Evolutionary conservation across 192 early-diverging fungal species (phyloP).

Genomic region (Hyaloraphidium curvatum): DNA sequence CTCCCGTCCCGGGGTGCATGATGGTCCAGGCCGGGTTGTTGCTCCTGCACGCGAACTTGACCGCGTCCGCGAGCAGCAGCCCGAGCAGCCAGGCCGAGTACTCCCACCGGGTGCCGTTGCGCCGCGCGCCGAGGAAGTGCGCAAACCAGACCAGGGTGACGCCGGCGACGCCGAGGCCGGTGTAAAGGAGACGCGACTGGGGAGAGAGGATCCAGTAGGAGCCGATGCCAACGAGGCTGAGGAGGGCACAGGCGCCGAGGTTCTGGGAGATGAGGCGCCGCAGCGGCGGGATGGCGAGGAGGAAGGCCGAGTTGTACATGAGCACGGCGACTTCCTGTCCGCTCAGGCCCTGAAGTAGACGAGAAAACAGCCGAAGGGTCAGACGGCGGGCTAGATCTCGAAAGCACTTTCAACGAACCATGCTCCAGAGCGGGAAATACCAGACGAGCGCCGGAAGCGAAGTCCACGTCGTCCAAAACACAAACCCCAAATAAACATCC

Average conservation of each 20-base stretch:
- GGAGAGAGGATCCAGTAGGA: constrained; percentile 39
- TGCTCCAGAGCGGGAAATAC: constrained; percentile 73
- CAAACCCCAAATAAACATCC: constrained; percentile 51
- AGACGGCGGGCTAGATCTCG: no score
- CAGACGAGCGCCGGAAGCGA: constrained; percentile 45
- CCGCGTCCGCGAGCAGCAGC: constrained; percentile 39
- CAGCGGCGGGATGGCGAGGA: constrained; percentile 34
- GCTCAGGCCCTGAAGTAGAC: no score
- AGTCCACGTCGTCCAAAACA: constrained; percentile 68
- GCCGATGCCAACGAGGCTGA: constrained; percentile 39
- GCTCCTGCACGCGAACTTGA: constrained; percentile 56
- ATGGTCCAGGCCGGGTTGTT: constrained; percentile 72
- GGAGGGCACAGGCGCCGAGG: constrained; percentile 29
- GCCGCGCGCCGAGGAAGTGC: no score
- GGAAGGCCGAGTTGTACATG: constrained; percentile 29
- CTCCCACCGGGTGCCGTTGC: no score
- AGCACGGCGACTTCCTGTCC: constrained; percentile 57
- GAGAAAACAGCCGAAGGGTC: no score
- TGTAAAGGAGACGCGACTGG: constrained; percentile 30
- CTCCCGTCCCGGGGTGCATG: constrained; percentile 52
- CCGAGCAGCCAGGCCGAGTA: constrained; percentile 45
- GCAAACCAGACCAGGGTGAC: constrained; percentile 34
- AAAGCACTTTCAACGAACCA: no score
- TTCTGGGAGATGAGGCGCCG: constrained; percentile 27
- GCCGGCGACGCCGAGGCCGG: constrained; percentile 34